These are phyloP conservation scores for Forsythia suspensa DNA, from an alignment of 257 asterid genomes.

Conservation along the genomic window DNA sequence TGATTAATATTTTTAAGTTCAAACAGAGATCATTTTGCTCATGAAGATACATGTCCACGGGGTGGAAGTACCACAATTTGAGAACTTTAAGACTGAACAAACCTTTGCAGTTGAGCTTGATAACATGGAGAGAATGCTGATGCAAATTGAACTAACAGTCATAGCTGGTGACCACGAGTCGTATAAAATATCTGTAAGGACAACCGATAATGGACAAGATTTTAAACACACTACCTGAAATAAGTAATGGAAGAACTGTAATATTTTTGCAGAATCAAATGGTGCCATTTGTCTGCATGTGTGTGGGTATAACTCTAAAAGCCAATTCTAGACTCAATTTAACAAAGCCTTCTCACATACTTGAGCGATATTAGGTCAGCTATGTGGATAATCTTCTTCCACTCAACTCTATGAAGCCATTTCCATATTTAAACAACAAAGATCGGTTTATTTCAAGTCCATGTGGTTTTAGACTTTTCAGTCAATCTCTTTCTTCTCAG, in stretches of 20 bases:
- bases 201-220: not conserved
- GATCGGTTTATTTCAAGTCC: not conserved
- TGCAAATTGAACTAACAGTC: constrained; percentile 96
- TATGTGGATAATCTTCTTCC: not conserved
- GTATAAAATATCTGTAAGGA: constrained; percentile 75
- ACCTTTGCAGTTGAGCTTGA: constrained; percentile 96
- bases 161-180: constrained; percentile 99
- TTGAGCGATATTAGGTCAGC: not conserved
- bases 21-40: not conserved
- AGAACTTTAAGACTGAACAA: constrained; percentile 6
- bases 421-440: not conserved
- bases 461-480: not conserved
- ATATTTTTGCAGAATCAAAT: not conserved
- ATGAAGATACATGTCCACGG: too few relatives aligned
- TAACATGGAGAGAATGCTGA: constrained; percentile 97
- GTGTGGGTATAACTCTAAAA: not conserved
- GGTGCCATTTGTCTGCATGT: not conserved
- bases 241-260: not conserved
- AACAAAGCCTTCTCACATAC: not conserved
- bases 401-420: not conserved
- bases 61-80: not conserved
- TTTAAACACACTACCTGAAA: not conserved
- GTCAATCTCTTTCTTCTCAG: not conserved
- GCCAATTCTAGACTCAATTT: not conserved
- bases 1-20: not conserved